These are phyloP conservation scores for Candida golubevii DNA, from an alignment of 805 yeast species.

Conservation along the genomic window DNA sequence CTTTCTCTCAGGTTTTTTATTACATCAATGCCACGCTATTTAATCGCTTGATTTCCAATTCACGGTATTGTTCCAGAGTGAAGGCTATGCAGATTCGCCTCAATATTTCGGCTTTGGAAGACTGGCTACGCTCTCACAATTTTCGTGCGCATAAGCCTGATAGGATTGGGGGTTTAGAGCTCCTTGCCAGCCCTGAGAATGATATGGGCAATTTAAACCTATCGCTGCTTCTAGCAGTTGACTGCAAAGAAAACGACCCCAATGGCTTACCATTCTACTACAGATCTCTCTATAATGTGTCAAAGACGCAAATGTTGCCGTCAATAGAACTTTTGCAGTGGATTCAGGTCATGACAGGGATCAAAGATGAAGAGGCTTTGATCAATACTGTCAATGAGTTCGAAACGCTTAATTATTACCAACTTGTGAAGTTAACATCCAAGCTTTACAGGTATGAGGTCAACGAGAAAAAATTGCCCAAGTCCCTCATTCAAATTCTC, in stretches of 20 bases:
- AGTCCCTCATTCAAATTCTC: constrained; percentile 24
- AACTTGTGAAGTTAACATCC: constrained; percentile 58
- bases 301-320: constrained; percentile 65
- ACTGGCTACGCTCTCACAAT: constrained; percentile 81
- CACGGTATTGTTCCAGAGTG: constrained; percentile 71
- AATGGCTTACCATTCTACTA: constrained; percentile 56
- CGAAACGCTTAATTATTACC: constrained; percentile 59
- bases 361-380: constrained; percentile 62
- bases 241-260: constrained; percentile 31
- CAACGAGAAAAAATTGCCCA: constrained; percentile 64
- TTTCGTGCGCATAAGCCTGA: constrained; percentile 39
- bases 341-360: constrained; percentile 78
- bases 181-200: constrained; percentile 14
- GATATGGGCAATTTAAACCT: constrained; percentile 8
- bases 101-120: constrained; percentile 82
- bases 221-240: constrained; percentile 23
- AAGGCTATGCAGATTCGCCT: constrained; percentile 87
- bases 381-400: constrained; percentile 50
- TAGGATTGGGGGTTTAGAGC: constrained; percentile 25
- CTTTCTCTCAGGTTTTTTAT: constrained; percentile 71
- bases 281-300: constrained; percentile 58
- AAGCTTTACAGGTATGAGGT: constrained; percentile 82
- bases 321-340: constrained; percentile 80
- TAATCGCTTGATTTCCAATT: constrained; percentile 63
- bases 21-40: constrained; percentile 73